Conservation (phyloP, 352 stramenopile genomes). For the Globisporangium abappressorium region DNA sequence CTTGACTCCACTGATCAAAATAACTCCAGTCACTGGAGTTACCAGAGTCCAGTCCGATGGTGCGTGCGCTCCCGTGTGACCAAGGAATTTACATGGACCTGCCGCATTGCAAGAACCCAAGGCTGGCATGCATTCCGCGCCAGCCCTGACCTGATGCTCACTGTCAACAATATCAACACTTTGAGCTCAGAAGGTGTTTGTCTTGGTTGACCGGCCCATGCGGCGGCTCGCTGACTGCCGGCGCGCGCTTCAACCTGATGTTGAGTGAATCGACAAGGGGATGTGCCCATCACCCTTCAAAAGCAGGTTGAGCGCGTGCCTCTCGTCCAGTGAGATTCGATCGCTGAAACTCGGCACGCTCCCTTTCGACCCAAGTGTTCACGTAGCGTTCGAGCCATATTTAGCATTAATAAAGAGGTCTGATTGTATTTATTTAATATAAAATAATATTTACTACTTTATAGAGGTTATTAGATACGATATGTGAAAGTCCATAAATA, state of each 20-base stretch:
- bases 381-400: neutral
- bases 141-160: neutral
- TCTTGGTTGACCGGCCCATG: neutral
- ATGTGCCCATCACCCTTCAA: neutral
- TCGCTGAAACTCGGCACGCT: neutral
- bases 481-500: no score
- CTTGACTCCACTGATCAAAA: neutral
- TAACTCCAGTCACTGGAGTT: neutral
- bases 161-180: neutral
- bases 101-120: neutral
- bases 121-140: neutral
- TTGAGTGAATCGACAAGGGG: neutral
- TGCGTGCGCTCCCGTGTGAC: neutral
- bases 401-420: neutral
- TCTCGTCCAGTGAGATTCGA: constrained; percentile 12
- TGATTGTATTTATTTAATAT: neutral
- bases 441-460: no score
- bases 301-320: neutral
- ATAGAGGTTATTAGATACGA: no score
- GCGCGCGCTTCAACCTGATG: neutral
- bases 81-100: no score
- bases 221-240: neutral
- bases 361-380: neutral
- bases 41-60: neutral
- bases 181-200: neutral